These are phyloP conservation scores for Carnegiea gigantea DNA, from an alignment of 179 eudicot genomes.

Conservation along the genomic window DNA sequence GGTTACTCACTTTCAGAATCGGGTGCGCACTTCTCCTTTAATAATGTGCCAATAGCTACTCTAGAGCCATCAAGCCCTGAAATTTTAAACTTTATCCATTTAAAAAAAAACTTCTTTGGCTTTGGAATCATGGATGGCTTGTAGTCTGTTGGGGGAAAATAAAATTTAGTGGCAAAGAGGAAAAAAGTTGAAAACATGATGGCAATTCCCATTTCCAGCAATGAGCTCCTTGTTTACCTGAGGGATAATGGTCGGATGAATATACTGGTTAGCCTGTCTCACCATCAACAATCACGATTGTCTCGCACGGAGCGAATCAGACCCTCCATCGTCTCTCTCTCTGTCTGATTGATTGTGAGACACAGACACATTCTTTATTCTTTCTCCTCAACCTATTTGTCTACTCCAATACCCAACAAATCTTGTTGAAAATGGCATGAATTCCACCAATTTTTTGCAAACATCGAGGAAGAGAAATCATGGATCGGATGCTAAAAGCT, in stretches of 20 bases:
- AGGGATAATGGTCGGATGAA: neutral
- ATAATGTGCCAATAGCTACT: too few relatives aligned
- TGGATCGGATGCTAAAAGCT: constrained; percentile 86
- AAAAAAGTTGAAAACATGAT: too few relatives aligned
- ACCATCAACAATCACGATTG: neutral
- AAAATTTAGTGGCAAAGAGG: too few relatives aligned
- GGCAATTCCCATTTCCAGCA: too few relatives aligned
- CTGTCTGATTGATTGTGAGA: neutral
- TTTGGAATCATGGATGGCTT: too few relatives aligned
- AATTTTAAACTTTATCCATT: too few relatives aligned
- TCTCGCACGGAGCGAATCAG: neutral
- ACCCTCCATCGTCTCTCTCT: neutral
- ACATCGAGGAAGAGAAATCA: neutral
- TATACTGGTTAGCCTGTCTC: neutral
- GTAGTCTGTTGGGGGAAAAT: too few relatives aligned
- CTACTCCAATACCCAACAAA: neutral
- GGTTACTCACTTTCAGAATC: too few relatives aligned
- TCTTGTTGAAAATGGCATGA: constrained; percentile 19
- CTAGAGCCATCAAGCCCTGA: too few relatives aligned
- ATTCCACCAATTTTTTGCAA: neutral
- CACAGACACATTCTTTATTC: neutral
- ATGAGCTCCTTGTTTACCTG: neutral
- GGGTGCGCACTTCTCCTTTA: too few relatives aligned
- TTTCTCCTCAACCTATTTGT: neutral
- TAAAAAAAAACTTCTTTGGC: too few relatives aligned